Percentiles rank a stretch among this genome's conserved stretches.
Evolutionary conservation across 2,329 filamentous ascomycete genomes (phyloP).

Genomic region (Plectosphaerella plurivora): DNA sequence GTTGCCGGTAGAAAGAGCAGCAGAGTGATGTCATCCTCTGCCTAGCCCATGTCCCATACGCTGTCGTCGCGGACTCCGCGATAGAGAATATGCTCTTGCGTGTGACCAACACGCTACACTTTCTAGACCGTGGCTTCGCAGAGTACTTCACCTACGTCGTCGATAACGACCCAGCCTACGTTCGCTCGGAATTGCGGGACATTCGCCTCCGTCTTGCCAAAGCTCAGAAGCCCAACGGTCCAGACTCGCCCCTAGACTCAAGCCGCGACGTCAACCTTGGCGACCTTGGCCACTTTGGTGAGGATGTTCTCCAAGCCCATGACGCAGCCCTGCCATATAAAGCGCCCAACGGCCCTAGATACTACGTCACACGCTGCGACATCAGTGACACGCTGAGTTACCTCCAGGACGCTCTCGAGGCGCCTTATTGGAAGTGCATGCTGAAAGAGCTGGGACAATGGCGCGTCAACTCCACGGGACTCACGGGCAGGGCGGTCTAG

Average conservation of each 20-base stretch:
- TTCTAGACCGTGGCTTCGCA: not conserved
- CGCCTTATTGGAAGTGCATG: not conserved
- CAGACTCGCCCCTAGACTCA: not conserved
- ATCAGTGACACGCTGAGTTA: not conserved
- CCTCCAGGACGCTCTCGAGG: not conserved
- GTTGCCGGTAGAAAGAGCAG: too few species aligned
- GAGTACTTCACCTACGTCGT: not conserved
- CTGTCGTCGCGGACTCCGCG: too few species aligned
- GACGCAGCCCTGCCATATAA: not conserved
- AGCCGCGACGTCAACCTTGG: not conserved
- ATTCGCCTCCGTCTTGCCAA: not conserved
- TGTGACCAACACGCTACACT: not conserved
- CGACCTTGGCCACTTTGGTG: not conserved
- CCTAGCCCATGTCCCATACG: too few species aligned
- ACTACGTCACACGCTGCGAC: not conserved
- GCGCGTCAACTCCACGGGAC: not conserved
- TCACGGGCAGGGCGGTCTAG: not conserved
- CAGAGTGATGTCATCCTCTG: too few species aligned
- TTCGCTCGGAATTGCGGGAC: not conserved
- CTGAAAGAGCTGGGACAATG: not conserved
- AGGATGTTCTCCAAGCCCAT: not conserved
- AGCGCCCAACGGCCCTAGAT: not conserved
- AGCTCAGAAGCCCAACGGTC: not conserved
- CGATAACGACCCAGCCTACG: not conserved
- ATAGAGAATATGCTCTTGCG: too few species aligned